Conservation (phyloP, 164 flowering plant genomes). For the Kingdonia uniflora region DNA sequence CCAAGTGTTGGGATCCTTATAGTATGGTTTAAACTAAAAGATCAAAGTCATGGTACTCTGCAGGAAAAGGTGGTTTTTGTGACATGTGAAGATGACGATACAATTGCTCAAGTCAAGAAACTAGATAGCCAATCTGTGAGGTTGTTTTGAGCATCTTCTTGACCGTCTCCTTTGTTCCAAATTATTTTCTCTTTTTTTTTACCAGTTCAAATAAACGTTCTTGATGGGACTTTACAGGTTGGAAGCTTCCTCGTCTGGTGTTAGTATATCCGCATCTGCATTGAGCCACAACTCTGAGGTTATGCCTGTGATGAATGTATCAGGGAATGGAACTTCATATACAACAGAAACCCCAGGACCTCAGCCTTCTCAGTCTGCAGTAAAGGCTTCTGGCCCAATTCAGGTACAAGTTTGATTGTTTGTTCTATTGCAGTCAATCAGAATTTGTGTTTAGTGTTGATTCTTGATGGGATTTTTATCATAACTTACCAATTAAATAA, state of each 20-base stretch:
- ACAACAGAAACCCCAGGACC: conserved; percentile 12
- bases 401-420: conserved; percentile 26
- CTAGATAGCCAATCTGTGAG: conserved; percentile 66
- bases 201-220: neutral
- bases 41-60: conserved; percentile 7
- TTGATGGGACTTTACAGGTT: conserved; percentile 32
- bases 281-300: conserved; percentile 13
- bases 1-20: neutral
- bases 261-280: conserved; percentile 31
- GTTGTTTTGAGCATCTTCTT: conserved; percentile 19
- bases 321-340: conserved; percentile 21
- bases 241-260: conserved; percentile 72
- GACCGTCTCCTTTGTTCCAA: no score
- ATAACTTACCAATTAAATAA: no score
- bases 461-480: no score
- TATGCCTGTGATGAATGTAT: conserved; percentile 14
- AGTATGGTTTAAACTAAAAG: no score
- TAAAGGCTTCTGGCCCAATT: conserved; percentile 18
- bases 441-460: no score
- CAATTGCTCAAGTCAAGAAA: conserved; percentile 31
- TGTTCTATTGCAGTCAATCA: neutral
- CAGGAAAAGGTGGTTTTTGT: conserved; percentile 96
- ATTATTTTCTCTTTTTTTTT: no score
- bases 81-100: conserved; percentile 93
- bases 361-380: conserved; percentile 17